A percentile compares a stretch with the other conserved stretches of the same genome.
Conservation (phyloP, 1,139 yeast species). For the Lodderomyces parapsilosis region DNA sequence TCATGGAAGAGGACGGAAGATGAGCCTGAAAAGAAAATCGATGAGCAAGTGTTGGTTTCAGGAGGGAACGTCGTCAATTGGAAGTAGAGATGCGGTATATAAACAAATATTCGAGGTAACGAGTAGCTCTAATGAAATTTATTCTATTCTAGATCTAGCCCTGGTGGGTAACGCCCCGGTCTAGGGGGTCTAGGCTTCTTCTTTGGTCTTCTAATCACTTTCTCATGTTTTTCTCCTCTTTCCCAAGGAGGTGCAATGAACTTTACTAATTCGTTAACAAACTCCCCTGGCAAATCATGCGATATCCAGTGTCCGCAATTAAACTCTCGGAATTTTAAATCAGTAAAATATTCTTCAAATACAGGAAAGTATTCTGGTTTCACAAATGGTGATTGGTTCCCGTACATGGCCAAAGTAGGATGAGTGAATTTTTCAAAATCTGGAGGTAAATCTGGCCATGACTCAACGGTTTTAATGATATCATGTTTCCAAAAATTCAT, state of each 20-base stretch:
- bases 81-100: conserved; percentile 4
- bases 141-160: background rate
- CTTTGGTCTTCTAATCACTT: background rate
- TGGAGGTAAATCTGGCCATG: conserved; percentile 40
- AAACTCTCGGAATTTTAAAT: conserved; percentile 26
- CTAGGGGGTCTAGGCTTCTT: background rate
- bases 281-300: conserved; percentile 39
- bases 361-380: conserved; percentile 23
- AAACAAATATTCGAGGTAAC: no score
- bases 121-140: background rate
- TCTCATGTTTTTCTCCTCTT: background rate
- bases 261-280: conserved; percentile 24
- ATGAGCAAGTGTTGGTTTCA: conserved; percentile 56
- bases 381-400: conserved; percentile 42
- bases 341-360: conserved; percentile 38
- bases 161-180: background rate
- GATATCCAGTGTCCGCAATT: conserved; percentile 50
- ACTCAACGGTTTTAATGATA: conserved; percentile 31
- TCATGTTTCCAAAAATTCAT: conserved; percentile 26
- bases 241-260: conserved; percentile 14
- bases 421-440: conserved; percentile 24
- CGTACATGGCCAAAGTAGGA: conserved; percentile 44
- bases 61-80: conserved; percentile 40
- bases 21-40: conserved; percentile 50
- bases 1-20: conserved; percentile 74